Evolutionary conservation across 2,329 filamentous ascomycete genomes (phyloP), one percentile per base, ranked within the genome.

Genomic region (Calonectria fujianensis): DNA sequence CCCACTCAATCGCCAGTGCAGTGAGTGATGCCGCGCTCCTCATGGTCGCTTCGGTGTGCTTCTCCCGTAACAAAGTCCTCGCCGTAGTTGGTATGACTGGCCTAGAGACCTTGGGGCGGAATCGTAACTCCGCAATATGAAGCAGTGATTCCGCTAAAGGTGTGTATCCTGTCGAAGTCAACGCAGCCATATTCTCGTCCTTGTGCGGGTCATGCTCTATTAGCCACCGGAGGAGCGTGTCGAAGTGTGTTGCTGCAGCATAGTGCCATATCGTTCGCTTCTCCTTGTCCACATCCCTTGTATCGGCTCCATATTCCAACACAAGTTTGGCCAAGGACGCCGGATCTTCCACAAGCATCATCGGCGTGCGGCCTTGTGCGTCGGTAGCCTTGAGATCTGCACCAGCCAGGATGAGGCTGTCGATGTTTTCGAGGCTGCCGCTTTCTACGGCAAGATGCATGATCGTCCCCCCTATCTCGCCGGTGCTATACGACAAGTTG

Each of bases 221-320:
- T 1, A 87, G 80, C 76, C 80, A 85, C 16, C 78, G 70, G 27
- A 86, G 75, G 6, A 85, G 69, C 0, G 32, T 37, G 2, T 72
- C 50, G 45, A 85, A 85, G 27, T 82, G 81, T 3, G 83, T 84
- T 10, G 82, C 82, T 1, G 84, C 85, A 2, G 81, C 82, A 14
- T 82, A 80, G 70, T 87, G 85, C 85, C 85, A 87, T 14, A 86
- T 82, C 35, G 81, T 87, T 35, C 82, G 81, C 0, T 83, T 83
- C 2, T 79, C 70, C 0, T 79, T 65, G 59, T 86, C 85, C 3
- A 72, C 74, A 4, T 82, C 81, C 6, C 78, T 80, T 1, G 84
- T 85, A 9, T 76, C 68, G 0, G 80, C 82, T 0, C 78, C 77
- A 24, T 83, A 70, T 14, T 80, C 63, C 13, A 73, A 35, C 18